These are phyloP conservation scores for Phlegmacium glaucopus DNA, from an alignment of 768 basidiomycete genomes.

Conservation along the genomic window DNA sequence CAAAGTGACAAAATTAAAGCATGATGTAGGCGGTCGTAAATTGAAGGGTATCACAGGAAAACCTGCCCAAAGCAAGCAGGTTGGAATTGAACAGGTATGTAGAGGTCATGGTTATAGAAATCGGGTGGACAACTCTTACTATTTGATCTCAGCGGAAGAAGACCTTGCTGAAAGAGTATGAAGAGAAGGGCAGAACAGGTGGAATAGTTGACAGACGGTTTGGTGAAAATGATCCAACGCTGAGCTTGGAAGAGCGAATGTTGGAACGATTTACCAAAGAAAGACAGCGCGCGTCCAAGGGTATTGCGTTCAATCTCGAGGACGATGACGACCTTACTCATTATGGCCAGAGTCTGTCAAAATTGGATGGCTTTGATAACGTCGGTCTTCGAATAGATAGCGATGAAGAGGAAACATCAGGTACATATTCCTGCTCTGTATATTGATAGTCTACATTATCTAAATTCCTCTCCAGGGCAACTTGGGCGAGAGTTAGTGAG, in stretches of 20 bases:
- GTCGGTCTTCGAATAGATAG: conserved; percentile 57
- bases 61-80: conserved; percentile 87
- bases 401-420: conserved; percentile 46
- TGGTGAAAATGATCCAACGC: conserved; percentile 89
- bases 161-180: conserved; percentile 84
- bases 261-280: conserved; percentile 94
- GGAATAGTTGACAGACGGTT: conserved; percentile 93
- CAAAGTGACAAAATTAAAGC: conserved; percentile 88
- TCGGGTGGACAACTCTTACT: neutral
- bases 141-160: conserved; percentile 64
- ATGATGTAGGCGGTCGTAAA: conserved; percentile 87
- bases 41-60: conserved; percentile 79
- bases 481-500: conserved; percentile 67
- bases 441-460: neutral
- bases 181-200: conserved; percentile 77
- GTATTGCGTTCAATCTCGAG: conserved; percentile 82
- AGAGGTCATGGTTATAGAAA: neutral
- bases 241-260: conserved; percentile 97
- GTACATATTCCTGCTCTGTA: conserved; percentile 24
- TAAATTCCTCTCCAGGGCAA: conserved; percentile 42
- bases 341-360: conserved; percentile 85
- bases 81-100: conserved; percentile 83
- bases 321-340: conserved; percentile 91
- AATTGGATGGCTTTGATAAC: conserved; percentile 80
- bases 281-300: conserved; percentile 74